These are phyloP conservation scores for Neonectria ditissima DNA, from an alignment of 2,329 filamentous ascomycete genomes.

Conservation along the genomic window DNA sequence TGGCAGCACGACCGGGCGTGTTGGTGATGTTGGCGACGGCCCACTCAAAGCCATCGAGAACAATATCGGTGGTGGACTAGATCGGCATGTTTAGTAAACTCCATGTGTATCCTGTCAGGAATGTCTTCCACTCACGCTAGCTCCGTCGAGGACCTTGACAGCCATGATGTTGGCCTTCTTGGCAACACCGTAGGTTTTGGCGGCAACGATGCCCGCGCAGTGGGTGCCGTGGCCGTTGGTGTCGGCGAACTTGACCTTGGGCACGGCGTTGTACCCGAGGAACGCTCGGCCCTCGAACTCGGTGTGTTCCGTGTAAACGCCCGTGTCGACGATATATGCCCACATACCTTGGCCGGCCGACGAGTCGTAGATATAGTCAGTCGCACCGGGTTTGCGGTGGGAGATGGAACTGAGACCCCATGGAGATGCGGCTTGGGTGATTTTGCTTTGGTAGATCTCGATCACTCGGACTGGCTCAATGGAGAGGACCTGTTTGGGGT, in stretches of 20 bases:
- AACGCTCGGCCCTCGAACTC: constrained; percentile 59
- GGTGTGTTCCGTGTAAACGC: constrained; percentile 60
- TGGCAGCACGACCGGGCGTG: constrained; percentile 52
- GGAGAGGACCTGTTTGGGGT: constrained; percentile 45
- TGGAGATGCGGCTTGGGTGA: constrained; percentile 51
- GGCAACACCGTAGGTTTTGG: constrained; percentile 58
- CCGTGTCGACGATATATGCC: constrained; percentile 67
- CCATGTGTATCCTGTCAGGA: neutral
- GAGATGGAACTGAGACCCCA: constrained; percentile 62
- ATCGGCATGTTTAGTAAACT: neutral
- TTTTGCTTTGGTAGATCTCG: constrained; percentile 38
- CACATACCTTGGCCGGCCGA: constrained; percentile 57
- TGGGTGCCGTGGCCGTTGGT: constrained; percentile 61
- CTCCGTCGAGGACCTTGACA: constrained; percentile 58
- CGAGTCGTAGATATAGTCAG: constrained; percentile 56
- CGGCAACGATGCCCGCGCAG: constrained; percentile 59
- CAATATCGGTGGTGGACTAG: constrained; percentile 41
- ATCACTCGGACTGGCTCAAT: constrained; percentile 50
- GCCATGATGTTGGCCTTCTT: constrained; percentile 57
- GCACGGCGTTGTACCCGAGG: constrained; percentile 51
- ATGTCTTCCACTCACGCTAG: constrained; percentile 26
- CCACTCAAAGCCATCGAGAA: constrained; percentile 51
- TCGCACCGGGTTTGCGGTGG: constrained; percentile 49
- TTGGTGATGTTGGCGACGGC: constrained; percentile 56
- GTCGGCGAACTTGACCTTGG: constrained; percentile 50